Conservation (phyloP, 805 yeast species). For the Ogataea neopini region DNA sequence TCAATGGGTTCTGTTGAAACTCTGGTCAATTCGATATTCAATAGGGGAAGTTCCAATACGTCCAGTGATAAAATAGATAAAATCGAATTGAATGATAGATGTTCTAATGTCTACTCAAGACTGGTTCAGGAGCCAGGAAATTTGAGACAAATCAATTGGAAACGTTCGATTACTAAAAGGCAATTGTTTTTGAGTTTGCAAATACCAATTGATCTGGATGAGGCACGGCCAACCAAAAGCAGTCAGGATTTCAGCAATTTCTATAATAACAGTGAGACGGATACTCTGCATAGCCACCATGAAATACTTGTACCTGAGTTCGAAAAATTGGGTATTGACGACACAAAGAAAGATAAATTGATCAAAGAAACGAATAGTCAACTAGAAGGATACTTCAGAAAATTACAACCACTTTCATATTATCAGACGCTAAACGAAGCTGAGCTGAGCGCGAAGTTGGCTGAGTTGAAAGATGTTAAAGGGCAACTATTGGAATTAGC, state of each 20-base stretch:
- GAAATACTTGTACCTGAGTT: slow-evolving; percentile 36
- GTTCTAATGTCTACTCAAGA: slow-evolving; percentile 25
- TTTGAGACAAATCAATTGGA: slow-evolving; percentile 68
- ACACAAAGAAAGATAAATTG: slow-evolving; percentile 31
- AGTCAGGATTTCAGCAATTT: slow-evolving; percentile 12
- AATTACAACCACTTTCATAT: slow-evolving; percentile 29
- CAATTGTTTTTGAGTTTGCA: slow-evolving; percentile 65
- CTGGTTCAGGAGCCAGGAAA: slow-evolving; percentile 40
- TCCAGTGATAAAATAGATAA: not conserved
- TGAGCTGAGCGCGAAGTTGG: slow-evolving; percentile 41
- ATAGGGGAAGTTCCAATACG: not conserved
- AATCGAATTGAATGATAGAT: slow-evolving; percentile 27
- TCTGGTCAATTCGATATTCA: slow-evolving; percentile 17
- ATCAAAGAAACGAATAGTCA: slow-evolving; percentile 24
- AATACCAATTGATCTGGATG: slow-evolving; percentile 72
- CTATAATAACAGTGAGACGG: slow-evolving; percentile 16
- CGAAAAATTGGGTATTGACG: slow-evolving; percentile 33
- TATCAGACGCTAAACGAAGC: slow-evolving; percentile 25
- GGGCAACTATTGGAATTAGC: slow-evolving; percentile 34
- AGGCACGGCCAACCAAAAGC: slow-evolving; percentile 34
- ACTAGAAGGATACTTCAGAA: slow-evolving; percentile 25
- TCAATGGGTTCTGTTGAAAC: slow-evolving; percentile 7
- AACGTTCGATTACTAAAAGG: slow-evolving; percentile 61
- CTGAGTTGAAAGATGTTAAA: slow-evolving; percentile 40
- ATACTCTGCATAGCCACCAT: slow-evolving; percentile 8